phyloP scores from a whole-genome alignment of 441 rosid species.

The Syzygium malaccense region DNA sequence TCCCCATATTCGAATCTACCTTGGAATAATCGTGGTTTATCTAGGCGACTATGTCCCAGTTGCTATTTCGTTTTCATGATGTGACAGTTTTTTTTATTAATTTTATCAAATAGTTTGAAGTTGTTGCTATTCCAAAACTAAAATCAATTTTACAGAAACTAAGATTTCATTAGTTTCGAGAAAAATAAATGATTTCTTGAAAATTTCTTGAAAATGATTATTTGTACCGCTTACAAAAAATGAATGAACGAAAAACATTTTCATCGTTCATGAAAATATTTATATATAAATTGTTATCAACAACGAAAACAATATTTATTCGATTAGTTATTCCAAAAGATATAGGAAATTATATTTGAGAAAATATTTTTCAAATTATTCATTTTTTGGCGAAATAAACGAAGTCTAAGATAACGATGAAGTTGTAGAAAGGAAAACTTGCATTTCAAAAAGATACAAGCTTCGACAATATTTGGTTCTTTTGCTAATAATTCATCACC shows the following conservation, averaged over 20 bases:
- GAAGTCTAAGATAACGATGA: neutral
- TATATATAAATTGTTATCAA: rapidly evolving
- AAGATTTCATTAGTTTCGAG: neutral
- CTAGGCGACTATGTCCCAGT: neutral
- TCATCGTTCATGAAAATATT: neutral
- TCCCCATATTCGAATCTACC: neutral
- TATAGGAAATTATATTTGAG: rapidly evolving
- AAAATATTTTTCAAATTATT: neutral
- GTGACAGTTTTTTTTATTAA: neutral
- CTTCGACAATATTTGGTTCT: neutral
- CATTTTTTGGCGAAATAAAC: rapidly evolving
- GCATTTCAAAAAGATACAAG: neutral
- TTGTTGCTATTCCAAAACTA: neutral
- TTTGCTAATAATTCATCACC: neutral
- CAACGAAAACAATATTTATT: neutral
- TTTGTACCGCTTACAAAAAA: neutral
- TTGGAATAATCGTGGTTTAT: neutral
- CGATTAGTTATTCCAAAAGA: neutral
- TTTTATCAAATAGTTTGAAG: neutral
- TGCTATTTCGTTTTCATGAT: neutral
- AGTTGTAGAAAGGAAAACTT: neutral
- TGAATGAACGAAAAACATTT: neutral
- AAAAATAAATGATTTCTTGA: neutral
- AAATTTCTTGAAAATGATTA: neutral
- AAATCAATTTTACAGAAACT: neutral